Percentiles rank a stretch among this genome's conserved stretches.
These are phyloP conservation scores for Colletotrichum australisinense DNA, from an alignment of 2,329 filamentous ascomycete genomes.

Conservation along the genomic window DNA sequence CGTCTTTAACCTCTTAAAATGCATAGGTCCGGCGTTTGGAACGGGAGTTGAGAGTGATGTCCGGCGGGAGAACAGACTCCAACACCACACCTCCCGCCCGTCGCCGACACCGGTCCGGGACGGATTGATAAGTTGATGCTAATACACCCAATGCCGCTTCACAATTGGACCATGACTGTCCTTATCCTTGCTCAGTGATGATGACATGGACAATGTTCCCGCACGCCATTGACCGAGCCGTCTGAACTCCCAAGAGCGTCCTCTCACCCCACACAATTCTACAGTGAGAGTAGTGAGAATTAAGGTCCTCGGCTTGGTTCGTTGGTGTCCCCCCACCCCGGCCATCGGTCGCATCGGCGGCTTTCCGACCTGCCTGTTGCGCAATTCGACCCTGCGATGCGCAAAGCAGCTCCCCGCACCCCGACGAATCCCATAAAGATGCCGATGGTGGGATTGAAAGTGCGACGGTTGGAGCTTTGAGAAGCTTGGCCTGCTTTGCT, in stretches of 20 bases:
- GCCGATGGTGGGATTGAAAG: background rate
- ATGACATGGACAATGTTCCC: background rate
- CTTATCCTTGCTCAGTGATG: background rate
- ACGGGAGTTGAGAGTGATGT: background rate
- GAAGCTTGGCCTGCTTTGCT: background rate
- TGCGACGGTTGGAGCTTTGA: background rate
- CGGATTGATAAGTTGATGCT: background rate
- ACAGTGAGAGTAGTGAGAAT: too few species aligned
- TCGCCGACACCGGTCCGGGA: conserved; percentile 31
- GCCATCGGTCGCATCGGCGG: conserved; percentile 20
- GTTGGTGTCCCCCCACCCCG: background rate
- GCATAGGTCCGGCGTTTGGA: background rate
- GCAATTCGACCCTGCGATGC: conserved; percentile 31
- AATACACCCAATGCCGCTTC: background rate
- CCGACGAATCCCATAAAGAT: background rate
- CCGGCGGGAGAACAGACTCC: background rate
- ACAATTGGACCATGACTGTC: background rate
- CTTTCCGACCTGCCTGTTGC: conserved; percentile 32
- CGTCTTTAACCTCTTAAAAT: background rate
- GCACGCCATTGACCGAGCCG: conserved; percentile 7
- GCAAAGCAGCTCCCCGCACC: conserved; percentile 22
- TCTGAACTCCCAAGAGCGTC: background rate
- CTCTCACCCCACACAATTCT: background rate
- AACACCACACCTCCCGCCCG: background rate
- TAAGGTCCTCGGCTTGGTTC: too few species aligned